Conservation (phyloP, 768 basidiomycete genomes). For the Auricularia cornea region DNA sequence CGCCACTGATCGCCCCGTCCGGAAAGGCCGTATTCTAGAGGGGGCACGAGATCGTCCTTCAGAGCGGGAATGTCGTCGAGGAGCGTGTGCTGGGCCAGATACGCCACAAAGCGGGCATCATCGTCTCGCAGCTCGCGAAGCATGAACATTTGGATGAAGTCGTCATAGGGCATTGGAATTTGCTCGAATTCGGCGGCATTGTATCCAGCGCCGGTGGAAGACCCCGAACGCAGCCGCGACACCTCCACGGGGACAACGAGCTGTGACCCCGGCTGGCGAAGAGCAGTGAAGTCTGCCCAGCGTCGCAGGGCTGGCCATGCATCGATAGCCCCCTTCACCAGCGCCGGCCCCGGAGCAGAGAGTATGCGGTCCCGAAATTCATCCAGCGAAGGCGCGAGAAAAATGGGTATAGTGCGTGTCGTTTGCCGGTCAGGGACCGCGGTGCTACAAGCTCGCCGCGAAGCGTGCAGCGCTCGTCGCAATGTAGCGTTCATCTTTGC, state of each 20-base stretch:
- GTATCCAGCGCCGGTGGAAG: not conserved
- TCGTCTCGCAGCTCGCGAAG: not conserved
- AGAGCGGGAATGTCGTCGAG: not conserved
- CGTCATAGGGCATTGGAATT: not conserved
- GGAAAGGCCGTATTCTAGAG: not conserved
- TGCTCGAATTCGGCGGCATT: not conserved
- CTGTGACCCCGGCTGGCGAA: not conserved
- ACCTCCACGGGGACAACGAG: not conserved
- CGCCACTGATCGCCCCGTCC: too few relatives aligned
- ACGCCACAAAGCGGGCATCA: not conserved
- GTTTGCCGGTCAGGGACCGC: not conserved
- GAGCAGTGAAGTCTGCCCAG: not conserved
- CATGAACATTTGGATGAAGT: not conserved
- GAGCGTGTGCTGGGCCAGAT: not conserved
- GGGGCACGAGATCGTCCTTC: not conserved
- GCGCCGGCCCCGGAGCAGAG: not conserved
- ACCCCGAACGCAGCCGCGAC: not conserved
- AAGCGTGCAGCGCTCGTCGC: not conserved
- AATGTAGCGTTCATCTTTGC: not conserved
- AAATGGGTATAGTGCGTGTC: not conserved
- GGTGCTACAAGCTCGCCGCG: not conserved
- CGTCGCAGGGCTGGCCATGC: not conserved
- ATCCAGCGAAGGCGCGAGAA: not conserved
- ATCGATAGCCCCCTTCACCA: not conserved
- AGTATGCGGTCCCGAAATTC: constrained; percentile 1